Base-by-base conservation (phyloP, 495 filamentous ascomycete species). In the Podospora comata region DNA sequence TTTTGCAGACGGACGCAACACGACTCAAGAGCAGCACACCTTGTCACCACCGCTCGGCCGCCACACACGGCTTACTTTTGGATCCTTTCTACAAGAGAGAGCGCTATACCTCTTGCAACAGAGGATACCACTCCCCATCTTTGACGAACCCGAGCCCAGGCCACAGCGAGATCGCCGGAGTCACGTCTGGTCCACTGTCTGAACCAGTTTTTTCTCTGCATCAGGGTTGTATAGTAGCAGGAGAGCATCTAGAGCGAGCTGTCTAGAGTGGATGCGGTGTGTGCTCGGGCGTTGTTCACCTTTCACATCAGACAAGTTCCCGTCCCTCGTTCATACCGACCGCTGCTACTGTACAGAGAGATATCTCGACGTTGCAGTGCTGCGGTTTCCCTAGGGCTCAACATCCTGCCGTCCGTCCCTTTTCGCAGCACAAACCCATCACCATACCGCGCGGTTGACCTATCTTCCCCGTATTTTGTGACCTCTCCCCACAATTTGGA, bases 241-340 rank as follows among this genome's bases (percentile, higher is more conserved):
- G 16, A 19, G 60, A 61, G 70, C 62, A 67, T 65, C 53, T 48
- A 67, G 66, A 65, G 59, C 44, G 60, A 55, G 58, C 44, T 48
- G 39, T 66, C 28, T 60, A 57, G 64, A 32, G 30, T 5, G 30
- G 4, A 7, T 32, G 30, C 7, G 3, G 58, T 19, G 18, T 63
- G 67, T 62, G 70, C 70, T 72, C 70, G 67, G 68, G 70, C 70
- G 32, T 68, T 66, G 53, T 68, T 66, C 39, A 61, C 71, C 69
- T 69, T 69, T 69, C 67, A 66, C 68, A 68, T 63, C 55, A 48
- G 27, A 32, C 68, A 70, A 59, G 56, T 32, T 27, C 58, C 63
- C 59, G 59, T 65, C 65, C 55, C 19, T 5, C 32, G 20, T 19
- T 58, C 55, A 19, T 58, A 58, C 55, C 55, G 64, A 66, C 61